Conservation (phyloP, 805 yeast genomes). For the Kodamaea leandrae region DNA sequence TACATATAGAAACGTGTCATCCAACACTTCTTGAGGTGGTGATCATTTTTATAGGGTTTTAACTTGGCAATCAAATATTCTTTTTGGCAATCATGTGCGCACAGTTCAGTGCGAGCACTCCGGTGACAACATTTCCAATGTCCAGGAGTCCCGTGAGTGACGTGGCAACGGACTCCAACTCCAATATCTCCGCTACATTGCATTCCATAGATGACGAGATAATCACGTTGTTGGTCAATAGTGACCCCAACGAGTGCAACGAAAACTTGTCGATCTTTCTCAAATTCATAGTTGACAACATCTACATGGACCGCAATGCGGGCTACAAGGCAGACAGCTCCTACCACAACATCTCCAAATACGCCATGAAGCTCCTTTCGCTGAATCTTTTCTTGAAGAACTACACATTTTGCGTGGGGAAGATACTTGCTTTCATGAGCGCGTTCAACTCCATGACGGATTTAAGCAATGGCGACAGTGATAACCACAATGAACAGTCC, state of each 20-base stretch:
- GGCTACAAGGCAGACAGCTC: slow-evolving; percentile 12
- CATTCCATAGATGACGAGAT: slow-evolving; percentile 11
- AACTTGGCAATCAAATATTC: not conserved
- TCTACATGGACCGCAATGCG: slow-evolving; percentile 15
- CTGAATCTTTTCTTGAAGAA: slow-evolving; percentile 41
- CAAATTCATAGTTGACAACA: slow-evolving; percentile 33
- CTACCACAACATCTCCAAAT: slow-evolving; percentile 32
- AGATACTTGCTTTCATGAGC: slow-evolving; percentile 32
- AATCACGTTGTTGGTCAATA: slow-evolving; percentile 27
- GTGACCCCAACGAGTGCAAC: slow-evolving; percentile 41
- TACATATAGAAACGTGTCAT: too few species aligned
- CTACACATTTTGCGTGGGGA: slow-evolving; percentile 35
- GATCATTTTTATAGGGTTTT: not conserved
- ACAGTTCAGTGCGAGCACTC: not conserved
- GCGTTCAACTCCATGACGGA: slow-evolving; percentile 23
- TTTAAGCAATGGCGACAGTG: slow-evolving; percentile 7
- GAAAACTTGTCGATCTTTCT: slow-evolving; percentile 34
- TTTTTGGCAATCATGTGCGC: too few species aligned
- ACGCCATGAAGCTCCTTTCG: slow-evolving; percentile 34
- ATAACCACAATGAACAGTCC: not conserved
- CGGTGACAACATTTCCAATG: slow-evolving; percentile 7
- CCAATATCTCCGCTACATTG: not conserved
- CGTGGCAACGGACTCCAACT: not conserved
- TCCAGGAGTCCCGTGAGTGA: slow-evolving; percentile 1
- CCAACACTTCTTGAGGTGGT: too few species aligned